Evolutionary conservation across 306 rosid genomes (phyloP).

Genomic region (Pyrus pyrifolia): DNA sequence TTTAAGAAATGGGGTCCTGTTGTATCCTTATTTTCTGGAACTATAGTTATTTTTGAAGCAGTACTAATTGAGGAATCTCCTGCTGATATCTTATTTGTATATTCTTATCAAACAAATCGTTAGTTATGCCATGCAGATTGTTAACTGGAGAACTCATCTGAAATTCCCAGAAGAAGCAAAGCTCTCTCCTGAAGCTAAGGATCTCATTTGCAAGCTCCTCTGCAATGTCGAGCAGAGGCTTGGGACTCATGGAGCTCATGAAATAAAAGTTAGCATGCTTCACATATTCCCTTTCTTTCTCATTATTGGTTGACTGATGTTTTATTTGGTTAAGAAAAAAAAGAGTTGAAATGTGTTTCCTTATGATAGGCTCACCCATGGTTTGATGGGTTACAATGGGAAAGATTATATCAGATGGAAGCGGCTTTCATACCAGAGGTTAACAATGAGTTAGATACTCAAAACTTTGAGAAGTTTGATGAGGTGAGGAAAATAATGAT

Average conservation of each 20-base stretch:
- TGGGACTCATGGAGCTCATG: slow-evolving; percentile 81
- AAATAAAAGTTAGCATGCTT: slow-evolving; percentile 53
- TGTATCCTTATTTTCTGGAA: not conserved
- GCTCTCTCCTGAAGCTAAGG: slow-evolving; percentile 70
- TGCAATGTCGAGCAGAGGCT: slow-evolving; percentile 85
- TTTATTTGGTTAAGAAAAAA: not conserved
- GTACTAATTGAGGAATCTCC: not conserved
- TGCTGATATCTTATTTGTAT: not conserved
- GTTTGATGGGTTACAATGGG: slow-evolving; percentile 77
- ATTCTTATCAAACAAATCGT: slow-evolving; percentile 12
- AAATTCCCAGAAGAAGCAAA: slow-evolving; percentile 76
- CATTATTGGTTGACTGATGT: not conserved
- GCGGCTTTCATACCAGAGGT: slow-evolving; percentile 88
- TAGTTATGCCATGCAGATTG: slow-evolving; percentile 49
- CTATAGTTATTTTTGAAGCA: not conserved
- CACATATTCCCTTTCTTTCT: not conserved
- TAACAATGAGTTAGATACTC: slow-evolving; percentile 82
- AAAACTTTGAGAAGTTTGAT: slow-evolving; percentile 79
- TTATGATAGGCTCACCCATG: slow-evolving; percentile 71
- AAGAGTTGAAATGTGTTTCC: slow-evolving; percentile 3
- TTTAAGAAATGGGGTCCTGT: not conserved
- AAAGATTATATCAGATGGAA: slow-evolving; percentile 68
- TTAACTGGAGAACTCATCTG: slow-evolving; percentile 75
- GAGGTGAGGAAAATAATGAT: slow-evolving; percentile 41
- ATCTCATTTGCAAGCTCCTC: slow-evolving; percentile 70